These are phyloP conservation scores for Buddleja alternifolia DNA, from an alignment of 257 asterid species.

Conservation along the genomic window DNA sequence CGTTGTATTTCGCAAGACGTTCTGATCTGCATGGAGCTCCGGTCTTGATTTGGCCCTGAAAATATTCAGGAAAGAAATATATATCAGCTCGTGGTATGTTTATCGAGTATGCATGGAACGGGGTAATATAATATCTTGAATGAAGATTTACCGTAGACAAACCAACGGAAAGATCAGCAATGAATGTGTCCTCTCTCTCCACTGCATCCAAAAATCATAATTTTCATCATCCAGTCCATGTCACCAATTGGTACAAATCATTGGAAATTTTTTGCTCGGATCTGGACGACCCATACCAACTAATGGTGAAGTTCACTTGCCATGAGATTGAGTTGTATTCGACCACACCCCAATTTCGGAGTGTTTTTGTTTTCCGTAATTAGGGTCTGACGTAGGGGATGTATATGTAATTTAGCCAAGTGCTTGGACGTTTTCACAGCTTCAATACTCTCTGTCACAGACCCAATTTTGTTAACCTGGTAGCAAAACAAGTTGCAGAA, in stretches of 20 bases:
- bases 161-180: slow-evolving; percentile 97
- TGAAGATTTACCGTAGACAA: slow-evolving; percentile 75
- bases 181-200: slow-evolving; percentile 99
- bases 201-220: slow-evolving; percentile 48
- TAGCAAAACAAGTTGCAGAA: background rate
- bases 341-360: no score
- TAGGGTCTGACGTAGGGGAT: no score
- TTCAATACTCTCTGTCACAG: slow-evolving; percentile 96
- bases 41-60: slow-evolving; percentile 96
- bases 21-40: slow-evolving; percentile 99
- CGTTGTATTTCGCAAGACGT: slow-evolving; percentile 97
- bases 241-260: no score
- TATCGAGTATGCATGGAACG: background rate
- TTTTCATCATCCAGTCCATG: slow-evolving; percentile 12
- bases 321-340: no score
- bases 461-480: slow-evolving; percentile 97
- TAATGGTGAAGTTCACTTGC: no score
- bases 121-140: background rate
- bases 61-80: background rate
- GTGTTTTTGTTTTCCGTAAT: no score
- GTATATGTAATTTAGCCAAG: no score
- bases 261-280: no score
- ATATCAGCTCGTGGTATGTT: slow-evolving; percentile 1
- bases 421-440: slow-evolving; percentile 93
- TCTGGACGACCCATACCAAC: no score